Evolutionary conservation across 768 basidiomycete genomes (phyloP).

Genomic region (Tulasnella sp.): DNA sequence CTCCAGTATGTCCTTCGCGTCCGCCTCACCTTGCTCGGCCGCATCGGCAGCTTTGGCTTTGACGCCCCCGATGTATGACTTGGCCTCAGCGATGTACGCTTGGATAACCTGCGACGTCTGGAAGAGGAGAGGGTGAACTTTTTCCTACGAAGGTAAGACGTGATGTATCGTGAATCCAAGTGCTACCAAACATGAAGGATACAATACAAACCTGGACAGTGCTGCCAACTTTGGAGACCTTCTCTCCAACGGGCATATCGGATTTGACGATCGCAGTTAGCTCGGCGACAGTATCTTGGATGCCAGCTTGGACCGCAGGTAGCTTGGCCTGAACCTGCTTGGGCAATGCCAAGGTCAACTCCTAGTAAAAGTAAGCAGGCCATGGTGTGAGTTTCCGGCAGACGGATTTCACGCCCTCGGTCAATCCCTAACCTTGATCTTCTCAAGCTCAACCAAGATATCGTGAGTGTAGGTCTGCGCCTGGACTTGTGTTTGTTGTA

Average conservation of each 20-base stretch:
- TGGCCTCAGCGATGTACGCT: slow-evolving; percentile 4
- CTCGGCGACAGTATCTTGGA: slow-evolving; percentile 43
- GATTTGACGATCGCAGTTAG: slow-evolving; percentile 28
- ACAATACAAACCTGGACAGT: slow-evolving; percentile 37
- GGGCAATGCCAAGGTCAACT: slow-evolving; percentile 26
- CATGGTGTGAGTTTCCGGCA: slow-evolving; percentile 27
- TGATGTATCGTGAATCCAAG: background rate
- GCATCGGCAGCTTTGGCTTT: background rate
- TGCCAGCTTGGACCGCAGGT: slow-evolving; percentile 45
- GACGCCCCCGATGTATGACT: slow-evolving; percentile 2
- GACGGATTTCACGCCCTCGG: background rate
- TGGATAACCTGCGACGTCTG: slow-evolving; percentile 6
- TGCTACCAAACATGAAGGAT: background rate
- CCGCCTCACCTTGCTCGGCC: background rate
- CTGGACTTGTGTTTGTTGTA: slow-evolving; percentile 36
- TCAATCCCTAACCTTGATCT: slow-evolving; percentile 33
- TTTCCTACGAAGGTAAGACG: slow-evolving; percentile 22
- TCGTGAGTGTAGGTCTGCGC: slow-evolving; percentile 51
- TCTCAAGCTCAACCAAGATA: slow-evolving; percentile 57
- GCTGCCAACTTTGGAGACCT: slow-evolving; percentile 42
- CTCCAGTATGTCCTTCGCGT: slow-evolving; percentile 16
- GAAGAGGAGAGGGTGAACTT: slow-evolving; percentile 52
- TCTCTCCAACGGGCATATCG: slow-evolving; percentile 45
- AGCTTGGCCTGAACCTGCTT: slow-evolving; percentile 24
- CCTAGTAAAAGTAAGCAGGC: slow-evolving; percentile 42